Evolutionary conservation across 768 basidiomycete species (phyloP).

Genomic region (Rhodotorula diobovata): DNA sequence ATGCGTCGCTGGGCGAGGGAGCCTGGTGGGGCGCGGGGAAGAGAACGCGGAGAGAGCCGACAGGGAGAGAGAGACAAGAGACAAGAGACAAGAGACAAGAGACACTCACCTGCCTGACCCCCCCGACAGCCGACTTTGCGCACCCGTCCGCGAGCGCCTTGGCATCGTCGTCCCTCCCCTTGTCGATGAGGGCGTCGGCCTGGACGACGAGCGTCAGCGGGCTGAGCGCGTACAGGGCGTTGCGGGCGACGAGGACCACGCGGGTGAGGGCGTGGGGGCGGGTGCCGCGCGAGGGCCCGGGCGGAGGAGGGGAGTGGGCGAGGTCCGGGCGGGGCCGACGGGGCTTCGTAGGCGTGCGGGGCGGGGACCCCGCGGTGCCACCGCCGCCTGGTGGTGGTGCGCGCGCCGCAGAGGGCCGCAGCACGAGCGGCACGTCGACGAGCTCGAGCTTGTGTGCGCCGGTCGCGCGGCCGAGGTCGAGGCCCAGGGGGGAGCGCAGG

Average conservation of each 20-base stretch:
- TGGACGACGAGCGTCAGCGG: constrained; percentile 36
- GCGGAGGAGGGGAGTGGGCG: no score
- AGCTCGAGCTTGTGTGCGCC: constrained; percentile 15
- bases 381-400: background rate
- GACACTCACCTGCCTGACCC: background rate
- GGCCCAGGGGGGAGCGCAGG: background rate
- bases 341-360: constrained; percentile 13
- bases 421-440: background rate
- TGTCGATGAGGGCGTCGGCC: constrained; percentile 36
- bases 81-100: no score
- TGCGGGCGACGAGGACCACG: constrained; percentile 26
- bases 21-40: no score
- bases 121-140: background rate
- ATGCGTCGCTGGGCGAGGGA: no score
- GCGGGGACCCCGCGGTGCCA: background rate
- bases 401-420: background rate
- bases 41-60: no score
- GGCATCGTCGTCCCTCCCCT: constrained; percentile 31
- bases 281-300: no score
- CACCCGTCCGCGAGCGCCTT: constrained; percentile 10
- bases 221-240: constrained; percentile 28
- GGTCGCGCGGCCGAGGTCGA: constrained; percentile 18
- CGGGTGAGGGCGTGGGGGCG: background rate
- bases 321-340: no score
- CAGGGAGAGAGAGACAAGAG: no score